A percentile compares a stretch with the other conserved stretches of the same genome.
Evolutionary conservation across 2,329 filamentous ascomycete species (phyloP).

Genomic region (Neonectria magnoliae): DNA sequence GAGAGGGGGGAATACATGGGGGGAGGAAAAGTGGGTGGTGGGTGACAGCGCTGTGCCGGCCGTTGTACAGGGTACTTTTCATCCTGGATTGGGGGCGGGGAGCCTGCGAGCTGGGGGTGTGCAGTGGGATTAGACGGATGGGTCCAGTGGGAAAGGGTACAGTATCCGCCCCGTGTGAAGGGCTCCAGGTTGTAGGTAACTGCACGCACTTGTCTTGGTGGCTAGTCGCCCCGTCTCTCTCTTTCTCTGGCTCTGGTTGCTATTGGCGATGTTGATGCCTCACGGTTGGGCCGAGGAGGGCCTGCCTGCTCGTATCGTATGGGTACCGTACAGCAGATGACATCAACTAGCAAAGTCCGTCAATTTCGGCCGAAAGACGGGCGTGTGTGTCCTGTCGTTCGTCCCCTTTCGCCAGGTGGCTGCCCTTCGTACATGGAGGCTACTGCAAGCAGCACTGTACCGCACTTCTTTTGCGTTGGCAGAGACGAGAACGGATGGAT

Average conservation of each 20-base stretch:
- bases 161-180: not conserved
- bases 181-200: too few species aligned
- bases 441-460: too few species aligned
- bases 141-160: constrained; percentile 1
- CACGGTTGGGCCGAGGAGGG: not conserved
- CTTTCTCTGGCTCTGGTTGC: not conserved
- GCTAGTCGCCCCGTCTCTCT: not conserved
- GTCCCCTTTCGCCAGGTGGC: not conserved
- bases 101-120: not conserved
- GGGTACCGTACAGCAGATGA: not conserved
- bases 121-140: not conserved
- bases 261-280: not conserved
- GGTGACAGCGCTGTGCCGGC: not conserved
- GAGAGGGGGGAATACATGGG: not conserved
- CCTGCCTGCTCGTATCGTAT: not conserved
- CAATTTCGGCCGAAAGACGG: constrained; percentile 5
- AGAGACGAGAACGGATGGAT: too few species aligned
- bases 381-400: not conserved
- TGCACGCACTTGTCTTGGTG: not conserved
- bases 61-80: not conserved
- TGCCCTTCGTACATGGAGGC: not conserved
- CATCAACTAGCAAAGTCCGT: not conserved
- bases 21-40: not conserved
- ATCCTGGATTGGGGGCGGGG: not conserved
- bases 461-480: too few species aligned